phyloP scores from a whole-genome alignment of 257 asterid genomes.

The Schizonepeta tenuifolia region DNA sequence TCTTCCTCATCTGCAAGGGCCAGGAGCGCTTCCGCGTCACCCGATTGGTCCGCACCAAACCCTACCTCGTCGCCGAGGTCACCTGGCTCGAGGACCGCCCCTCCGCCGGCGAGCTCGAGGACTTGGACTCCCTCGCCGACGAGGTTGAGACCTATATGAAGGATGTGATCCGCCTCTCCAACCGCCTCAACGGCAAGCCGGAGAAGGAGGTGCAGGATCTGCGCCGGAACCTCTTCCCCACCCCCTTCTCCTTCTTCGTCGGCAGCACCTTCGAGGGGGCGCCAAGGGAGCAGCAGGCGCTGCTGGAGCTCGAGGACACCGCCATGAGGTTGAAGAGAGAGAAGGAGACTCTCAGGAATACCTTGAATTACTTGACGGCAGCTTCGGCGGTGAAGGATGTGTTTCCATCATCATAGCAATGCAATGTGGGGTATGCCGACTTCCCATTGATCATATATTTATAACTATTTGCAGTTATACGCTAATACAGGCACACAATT shows the following conservation, averaged over 20 bases:
- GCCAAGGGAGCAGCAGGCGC: slow-evolving; percentile 95
- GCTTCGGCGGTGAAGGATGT: slow-evolving; percentile 98
- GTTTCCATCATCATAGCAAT: slow-evolving; percentile 69
- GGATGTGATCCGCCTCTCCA: slow-evolving; percentile 86
- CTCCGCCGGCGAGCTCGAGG: slow-evolving; percentile 72
- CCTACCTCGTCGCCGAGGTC: slow-evolving; percentile 91
- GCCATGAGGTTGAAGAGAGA: slow-evolving; percentile 89
- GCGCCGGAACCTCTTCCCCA: slow-evolving; percentile 85
- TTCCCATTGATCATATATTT: slow-evolving; percentile 29
- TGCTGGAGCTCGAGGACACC: slow-evolving; percentile 92
- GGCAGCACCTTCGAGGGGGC: slow-evolving; percentile 97
- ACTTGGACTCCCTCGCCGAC: slow-evolving; percentile 60
- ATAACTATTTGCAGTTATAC: slow-evolving; percentile 30
- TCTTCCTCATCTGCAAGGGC: slow-evolving; percentile 89
- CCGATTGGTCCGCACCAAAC: slow-evolving; percentile 72
- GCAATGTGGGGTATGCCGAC: slow-evolving; percentile 17
- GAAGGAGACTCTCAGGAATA: slow-evolving; percentile 93
- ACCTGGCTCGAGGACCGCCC: slow-evolving; percentile 98
- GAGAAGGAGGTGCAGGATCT: slow-evolving; percentile 82
- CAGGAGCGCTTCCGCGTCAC: slow-evolving; percentile 94
- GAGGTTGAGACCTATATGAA: slow-evolving; percentile 87
- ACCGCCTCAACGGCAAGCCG: slow-evolving; percentile 82
- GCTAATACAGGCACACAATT: slow-evolving; percentile 15
- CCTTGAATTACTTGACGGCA: slow-evolving; percentile 87
- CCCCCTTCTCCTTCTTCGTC: slow-evolving; percentile 94